These are phyloP conservation scores for Hypocrella siamensis DNA, from an alignment of 2,329 filamentous ascomycete genomes.

Conservation along the genomic window DNA sequence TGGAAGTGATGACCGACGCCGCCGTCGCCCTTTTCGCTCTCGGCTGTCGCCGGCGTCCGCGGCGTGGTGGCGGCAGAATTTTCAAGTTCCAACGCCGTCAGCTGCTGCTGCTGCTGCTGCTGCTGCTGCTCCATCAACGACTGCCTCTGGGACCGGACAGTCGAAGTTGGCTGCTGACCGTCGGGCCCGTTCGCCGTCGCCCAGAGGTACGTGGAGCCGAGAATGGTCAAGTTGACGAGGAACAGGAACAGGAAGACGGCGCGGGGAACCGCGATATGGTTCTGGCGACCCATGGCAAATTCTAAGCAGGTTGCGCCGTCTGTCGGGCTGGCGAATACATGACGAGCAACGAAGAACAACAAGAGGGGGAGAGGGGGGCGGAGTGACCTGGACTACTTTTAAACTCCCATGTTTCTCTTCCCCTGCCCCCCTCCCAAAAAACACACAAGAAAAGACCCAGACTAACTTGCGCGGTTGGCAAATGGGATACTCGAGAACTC, in stretches of 20 bases:
- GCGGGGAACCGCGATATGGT: not conserved
- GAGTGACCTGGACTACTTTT: no score
- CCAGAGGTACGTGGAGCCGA: slow-evolving; percentile 1
- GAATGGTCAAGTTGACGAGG: not conserved
- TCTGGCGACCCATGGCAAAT: not conserved
- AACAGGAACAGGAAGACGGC: not conserved
- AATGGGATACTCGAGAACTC: no score
- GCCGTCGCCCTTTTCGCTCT: not conserved
- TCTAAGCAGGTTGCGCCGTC: no score
- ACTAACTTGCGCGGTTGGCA: no score
- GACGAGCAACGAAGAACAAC: no score
- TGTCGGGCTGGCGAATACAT: no score
- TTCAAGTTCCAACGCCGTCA: no score
- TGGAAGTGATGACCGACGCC: not conserved
- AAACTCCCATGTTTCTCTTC: no score
- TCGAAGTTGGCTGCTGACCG: not conserved
- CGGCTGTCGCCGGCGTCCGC: not conserved
- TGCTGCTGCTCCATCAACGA: not conserved
- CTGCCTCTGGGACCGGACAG: not conserved
- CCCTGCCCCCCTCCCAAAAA: no score
- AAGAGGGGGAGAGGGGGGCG: no score
- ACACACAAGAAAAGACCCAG: no score
- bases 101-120: not conserved
- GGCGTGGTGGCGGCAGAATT: not conserved
- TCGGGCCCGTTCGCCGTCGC: not conserved